Evolutionary conservation across 2,329 filamentous ascomycete species (phyloP).

Genomic region (Fusarium acutatum): DNA sequence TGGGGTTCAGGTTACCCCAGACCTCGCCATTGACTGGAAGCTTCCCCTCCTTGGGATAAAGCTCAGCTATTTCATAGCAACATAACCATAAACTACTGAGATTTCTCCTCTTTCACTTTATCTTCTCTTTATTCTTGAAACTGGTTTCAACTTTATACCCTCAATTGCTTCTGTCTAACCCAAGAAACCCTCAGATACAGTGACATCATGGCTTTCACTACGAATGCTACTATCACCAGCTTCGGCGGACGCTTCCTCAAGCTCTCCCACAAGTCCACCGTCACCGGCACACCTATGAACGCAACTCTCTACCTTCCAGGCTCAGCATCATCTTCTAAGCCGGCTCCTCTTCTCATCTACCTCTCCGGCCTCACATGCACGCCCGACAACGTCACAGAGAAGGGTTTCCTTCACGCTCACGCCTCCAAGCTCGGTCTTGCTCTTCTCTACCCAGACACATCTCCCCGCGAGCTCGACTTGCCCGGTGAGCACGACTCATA

Average conservation of each 20-base stretch:
- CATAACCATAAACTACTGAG: background rate
- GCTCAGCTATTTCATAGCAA: constrained; percentile 18
- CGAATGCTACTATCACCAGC: constrained; percentile 85
- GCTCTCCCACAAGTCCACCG: constrained; percentile 82
- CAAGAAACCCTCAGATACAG: background rate
- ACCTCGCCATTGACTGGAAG: constrained; percentile 20
- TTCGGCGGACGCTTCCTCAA: constrained; percentile 97
- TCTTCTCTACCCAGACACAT: constrained; percentile 95
- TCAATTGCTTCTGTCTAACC: background rate
- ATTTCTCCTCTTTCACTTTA: background rate
- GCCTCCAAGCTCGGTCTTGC: constrained; percentile 85
- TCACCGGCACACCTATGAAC: constrained; percentile 87
- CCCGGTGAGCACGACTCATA: constrained; percentile 86
- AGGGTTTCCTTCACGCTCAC: constrained; percentile 89
- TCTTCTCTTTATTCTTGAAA: background rate
- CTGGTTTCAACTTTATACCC: background rate
- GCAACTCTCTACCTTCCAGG: constrained; percentile 93
- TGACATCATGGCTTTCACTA: constrained; percentile 80
- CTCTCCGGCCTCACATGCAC: constrained; percentile 95
- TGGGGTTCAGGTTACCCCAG: constrained; percentile 30
- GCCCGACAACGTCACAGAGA: constrained; percentile 82
- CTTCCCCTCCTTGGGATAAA: constrained; percentile 27
- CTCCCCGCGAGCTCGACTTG: constrained; percentile 82
- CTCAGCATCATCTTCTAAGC: constrained; percentile 61
- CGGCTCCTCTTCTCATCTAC: constrained; percentile 87